A percentile compares a stretch with the other conserved stretches of the same genome.
Evolutionary conservation across 2,329 filamentous ascomycete genomes (phyloP).

Genomic region (Endothia cerciana): DNA sequence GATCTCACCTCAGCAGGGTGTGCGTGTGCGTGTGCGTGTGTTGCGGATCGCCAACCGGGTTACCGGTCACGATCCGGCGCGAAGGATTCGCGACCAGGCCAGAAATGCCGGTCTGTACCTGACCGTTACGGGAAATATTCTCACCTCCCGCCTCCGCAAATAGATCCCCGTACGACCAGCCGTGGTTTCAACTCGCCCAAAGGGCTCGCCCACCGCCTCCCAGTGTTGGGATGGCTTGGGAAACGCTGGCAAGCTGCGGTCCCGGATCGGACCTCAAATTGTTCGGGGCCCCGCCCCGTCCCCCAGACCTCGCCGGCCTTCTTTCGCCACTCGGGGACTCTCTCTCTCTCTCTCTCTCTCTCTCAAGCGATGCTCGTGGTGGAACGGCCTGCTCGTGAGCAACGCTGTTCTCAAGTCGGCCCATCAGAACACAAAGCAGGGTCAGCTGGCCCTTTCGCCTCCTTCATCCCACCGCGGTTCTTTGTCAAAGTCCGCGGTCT

Average conservation of each 20-base stretch:
- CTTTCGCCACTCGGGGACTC: not conserved
- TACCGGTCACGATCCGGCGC: not conserved
- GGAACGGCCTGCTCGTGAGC: not conserved
- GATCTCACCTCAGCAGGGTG: not conserved
- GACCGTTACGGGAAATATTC: not conserved
- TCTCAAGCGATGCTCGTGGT: not conserved
- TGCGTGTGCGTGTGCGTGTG: no score
- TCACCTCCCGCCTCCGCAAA: conserved; percentile 1
- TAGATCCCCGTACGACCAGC: not conserved
- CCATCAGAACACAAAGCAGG: no score
- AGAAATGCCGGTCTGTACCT: not conserved
- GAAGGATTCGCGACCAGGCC: conserved; percentile 2
- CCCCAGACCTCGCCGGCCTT: not conserved
- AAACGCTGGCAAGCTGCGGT: not conserved
- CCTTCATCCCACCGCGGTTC: not conserved
- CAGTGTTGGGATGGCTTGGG: not conserved
- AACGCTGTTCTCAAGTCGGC: not conserved
- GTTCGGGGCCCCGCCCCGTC: not conserved
- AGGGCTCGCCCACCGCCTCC: not conserved
- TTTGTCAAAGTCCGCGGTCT: not conserved
- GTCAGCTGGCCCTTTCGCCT: not conserved
- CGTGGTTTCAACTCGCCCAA: conserved; percentile 2
- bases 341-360: not conserved
- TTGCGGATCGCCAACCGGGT: no score
- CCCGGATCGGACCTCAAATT: not conserved